These are phyloP conservation scores for Paraphysoderma sedebokerense DNA, from an alignment of 371 early-diverging fungal species.

Conservation along the genomic window DNA sequence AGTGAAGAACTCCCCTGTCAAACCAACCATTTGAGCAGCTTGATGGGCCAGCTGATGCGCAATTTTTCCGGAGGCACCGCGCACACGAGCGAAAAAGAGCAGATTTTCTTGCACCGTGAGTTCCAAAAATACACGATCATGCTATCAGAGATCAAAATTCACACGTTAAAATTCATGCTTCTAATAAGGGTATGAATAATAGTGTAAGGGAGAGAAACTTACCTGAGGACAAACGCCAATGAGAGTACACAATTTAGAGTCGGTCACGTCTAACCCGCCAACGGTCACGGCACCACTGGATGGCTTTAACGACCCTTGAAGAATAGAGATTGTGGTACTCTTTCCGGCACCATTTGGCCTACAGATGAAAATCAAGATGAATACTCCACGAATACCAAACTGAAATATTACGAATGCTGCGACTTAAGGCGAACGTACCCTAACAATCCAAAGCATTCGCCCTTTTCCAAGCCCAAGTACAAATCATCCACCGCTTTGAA, in stretches of 20 bases:
- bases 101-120: conserved; percentile 38
- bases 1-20: conserved; percentile 11
- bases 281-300: not conserved
- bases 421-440: conserved; percentile 13
- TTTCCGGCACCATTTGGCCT: conserved; percentile 20
- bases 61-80: conserved; percentile 13
- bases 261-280: not conserved
- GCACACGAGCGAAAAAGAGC: conserved; percentile 21
- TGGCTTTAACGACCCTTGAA: conserved; percentile 5
- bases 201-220: too few relatives aligned
- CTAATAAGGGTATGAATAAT: too few relatives aligned
- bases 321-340: conserved; percentile 42
- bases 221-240: conserved; percentile 25
- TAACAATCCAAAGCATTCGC: conserved; percentile 40
- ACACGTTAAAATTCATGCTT: too few relatives aligned
- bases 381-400: too few relatives aligned
- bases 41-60: conserved; percentile 5
- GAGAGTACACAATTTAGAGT: conserved; percentile 8
- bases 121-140: conserved; percentile 21
- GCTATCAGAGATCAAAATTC: too few relatives aligned
- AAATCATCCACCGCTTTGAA: conserved; percentile 52
- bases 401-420: too few relatives aligned
- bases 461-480: conserved; percentile 38
- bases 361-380: not conserved
- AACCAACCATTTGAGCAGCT: conserved; percentile 13